Evolutionary conservation across 2,329 filamentous ascomycete genomes (phyloP).

Genomic region (Sclerotinia nivalis): DNA sequence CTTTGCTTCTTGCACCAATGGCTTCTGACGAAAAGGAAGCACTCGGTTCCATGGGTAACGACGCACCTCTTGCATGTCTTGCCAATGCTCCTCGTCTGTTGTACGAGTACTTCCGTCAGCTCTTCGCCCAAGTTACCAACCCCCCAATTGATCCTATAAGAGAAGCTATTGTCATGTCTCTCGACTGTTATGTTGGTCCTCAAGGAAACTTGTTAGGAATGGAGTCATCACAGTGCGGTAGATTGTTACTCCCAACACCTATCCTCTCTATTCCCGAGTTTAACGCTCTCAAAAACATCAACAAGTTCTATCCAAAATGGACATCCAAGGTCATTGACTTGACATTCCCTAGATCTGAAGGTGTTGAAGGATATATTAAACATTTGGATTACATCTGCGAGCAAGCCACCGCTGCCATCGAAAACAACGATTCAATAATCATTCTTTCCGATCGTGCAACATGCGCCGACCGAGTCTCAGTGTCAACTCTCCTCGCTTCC

Average conservation of each 20-base stretch:
- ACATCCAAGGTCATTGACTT: conserved; percentile 88
- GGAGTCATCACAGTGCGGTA: conserved; percentile 83
- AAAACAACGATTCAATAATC: conserved; percentile 80
- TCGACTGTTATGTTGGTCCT: conserved; percentile 93
- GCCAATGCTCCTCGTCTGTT: conserved; percentile 86
- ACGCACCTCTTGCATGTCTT: conserved; percentile 87
- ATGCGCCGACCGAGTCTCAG: conserved; percentile 76
- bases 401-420: conserved; percentile 78
- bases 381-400: conserved; percentile 88
- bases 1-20: conserved; percentile 89
- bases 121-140: conserved; percentile 97
- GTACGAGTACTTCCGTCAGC: conserved; percentile 95
- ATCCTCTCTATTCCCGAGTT: conserved; percentile 89
- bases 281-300: conserved; percentile 80
- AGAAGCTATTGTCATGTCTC: conserved; percentile 97
- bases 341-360: conserved; percentile 85
- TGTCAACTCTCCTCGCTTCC: conserved; percentile 84
- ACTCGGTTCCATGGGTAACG: conserved; percentile 96
- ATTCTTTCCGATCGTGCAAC: conserved; percentile 88
- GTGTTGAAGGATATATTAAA: conserved; percentile 79
- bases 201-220: conserved; percentile 95
- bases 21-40: conserved; percentile 97
- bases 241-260: conserved; percentile 83
- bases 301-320: conserved; percentile 73
- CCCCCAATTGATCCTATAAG: conserved; percentile 96